Conservation (phyloP, 768 basidiomycete species). For the Mrakia gelida region DNA sequence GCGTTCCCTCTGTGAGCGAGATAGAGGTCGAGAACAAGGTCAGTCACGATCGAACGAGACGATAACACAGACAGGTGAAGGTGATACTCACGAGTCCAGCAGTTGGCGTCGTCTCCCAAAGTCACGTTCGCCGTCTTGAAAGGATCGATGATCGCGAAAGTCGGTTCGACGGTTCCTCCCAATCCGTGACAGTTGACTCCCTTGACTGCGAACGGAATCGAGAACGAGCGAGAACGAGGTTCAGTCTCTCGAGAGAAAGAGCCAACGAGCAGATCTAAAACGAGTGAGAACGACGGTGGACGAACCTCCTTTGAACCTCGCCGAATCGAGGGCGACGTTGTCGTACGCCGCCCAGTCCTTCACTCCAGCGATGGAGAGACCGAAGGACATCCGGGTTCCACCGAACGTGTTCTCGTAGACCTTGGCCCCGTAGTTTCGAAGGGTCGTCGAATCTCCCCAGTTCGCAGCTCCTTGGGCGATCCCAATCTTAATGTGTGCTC, state of each 20-base stretch:
- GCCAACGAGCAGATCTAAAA: not conserved
- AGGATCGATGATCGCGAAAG: conserved; percentile 6
- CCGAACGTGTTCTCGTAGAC: conserved; percentile 5
- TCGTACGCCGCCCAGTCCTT: conserved; percentile 5
- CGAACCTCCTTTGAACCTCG: conserved; percentile 15
- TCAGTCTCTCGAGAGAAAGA: not conserved
- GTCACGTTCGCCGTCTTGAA: conserved; percentile 4
- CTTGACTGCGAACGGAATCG: not conserved
- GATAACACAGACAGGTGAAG: not conserved
- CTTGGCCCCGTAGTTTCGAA: conserved; percentile 4
- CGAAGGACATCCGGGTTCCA: conserved; percentile 9
- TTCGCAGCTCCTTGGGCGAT: conserved; percentile 15
- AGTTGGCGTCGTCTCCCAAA: conserved; percentile 15
- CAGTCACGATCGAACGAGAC: not conserved
- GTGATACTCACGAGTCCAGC: conserved; percentile 7
- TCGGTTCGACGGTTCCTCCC: conserved; percentile 9
- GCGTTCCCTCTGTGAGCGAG: not conserved
- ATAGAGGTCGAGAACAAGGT: not conserved
- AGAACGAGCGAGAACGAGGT: not conserved
- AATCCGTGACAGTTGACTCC: conserved; percentile 12
- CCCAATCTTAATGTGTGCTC: conserved; percentile 15
- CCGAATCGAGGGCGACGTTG: conserved; percentile 1
- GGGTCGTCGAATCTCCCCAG: conserved; percentile 7
- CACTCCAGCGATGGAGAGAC: conserved; percentile 4
- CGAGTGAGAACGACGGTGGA: not conserved